These are phyloP conservation scores for Roridomyces roridus DNA, from an alignment of 768 basidiomycete species.

Conservation along the genomic window DNA sequence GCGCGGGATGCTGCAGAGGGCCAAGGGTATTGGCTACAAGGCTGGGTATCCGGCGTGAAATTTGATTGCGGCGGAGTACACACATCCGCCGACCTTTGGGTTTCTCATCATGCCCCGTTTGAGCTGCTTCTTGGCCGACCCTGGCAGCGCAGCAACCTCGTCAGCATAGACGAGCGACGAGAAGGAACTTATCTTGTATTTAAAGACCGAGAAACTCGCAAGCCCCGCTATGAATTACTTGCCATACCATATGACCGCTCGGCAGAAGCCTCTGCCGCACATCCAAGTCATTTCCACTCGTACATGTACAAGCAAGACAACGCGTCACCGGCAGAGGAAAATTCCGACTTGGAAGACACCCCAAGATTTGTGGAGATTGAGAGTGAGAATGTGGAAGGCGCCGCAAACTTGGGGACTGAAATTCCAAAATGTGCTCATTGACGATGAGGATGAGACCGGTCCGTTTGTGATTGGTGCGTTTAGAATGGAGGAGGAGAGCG, in stretches of 20 bases:
- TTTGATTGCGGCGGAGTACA: slow-evolving; percentile 27
- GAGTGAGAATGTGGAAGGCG: too few relatives aligned
- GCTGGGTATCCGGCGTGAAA: slow-evolving; percentile 24
- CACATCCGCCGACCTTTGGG: slow-evolving; percentile 29
- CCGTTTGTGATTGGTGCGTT: too few relatives aligned
- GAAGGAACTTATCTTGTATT: slow-evolving; percentile 31
- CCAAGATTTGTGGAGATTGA: too few relatives aligned
- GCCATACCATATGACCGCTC: neutral
- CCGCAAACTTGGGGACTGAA: too few relatives aligned
- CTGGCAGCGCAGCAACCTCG: slow-evolving; percentile 29
- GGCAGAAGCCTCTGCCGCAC: neutral
- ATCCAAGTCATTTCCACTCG: neutral
- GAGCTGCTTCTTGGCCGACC: slow-evolving; percentile 28
- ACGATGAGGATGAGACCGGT: too few relatives aligned
- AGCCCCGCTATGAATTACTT: slow-evolving; percentile 7
- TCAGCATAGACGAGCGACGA: slow-evolving; percentile 28
- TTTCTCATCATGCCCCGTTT: slow-evolving; percentile 20
- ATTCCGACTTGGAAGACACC: too few relatives aligned
- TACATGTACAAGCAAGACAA: neutral
- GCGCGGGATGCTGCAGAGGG: too few relatives aligned
- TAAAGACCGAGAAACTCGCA: neutral
- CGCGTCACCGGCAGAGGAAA: too few relatives aligned
- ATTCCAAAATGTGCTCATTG: too few relatives aligned
- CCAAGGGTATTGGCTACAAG: slow-evolving; percentile 22
- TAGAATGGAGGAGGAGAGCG: too few relatives aligned